Percentiles rank a stretch among this genome's conserved stretches.
Conservation (phyloP, 164 flowering plant genomes). For the Berberis thunbergii region DNA sequence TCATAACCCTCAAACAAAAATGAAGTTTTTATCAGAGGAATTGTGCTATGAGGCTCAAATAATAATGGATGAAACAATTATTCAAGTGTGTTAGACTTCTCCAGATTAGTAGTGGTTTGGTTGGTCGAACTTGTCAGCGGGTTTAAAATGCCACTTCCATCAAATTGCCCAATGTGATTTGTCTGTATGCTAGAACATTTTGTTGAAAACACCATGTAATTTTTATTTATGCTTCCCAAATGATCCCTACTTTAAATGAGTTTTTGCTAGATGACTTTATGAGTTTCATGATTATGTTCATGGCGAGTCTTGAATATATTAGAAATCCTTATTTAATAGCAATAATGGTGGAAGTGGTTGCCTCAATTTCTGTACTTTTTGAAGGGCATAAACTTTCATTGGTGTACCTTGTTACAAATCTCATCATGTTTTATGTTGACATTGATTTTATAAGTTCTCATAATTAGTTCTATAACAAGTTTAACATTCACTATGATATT, state of each 20-base stretch:
- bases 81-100: constrained; percentile 79
- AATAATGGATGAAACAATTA: constrained; percentile 48
- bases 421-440: constrained; percentile 95
- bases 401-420: constrained; percentile 84
- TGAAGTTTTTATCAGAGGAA: too few species aligned
- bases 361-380: constrained; percentile 65
- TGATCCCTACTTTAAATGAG: constrained; percentile 85
- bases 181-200: constrained; percentile 98
- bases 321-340: constrained; percentile 93
- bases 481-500: constrained; percentile 95
- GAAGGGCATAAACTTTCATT: constrained; percentile 86
- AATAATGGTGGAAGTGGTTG: constrained; percentile 98
- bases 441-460: constrained; percentile 99
- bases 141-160: constrained; percentile 87
- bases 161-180: constrained; percentile 76
- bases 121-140: constrained; percentile 81
- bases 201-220: constrained; percentile 93
- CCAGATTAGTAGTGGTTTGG: constrained; percentile 90
- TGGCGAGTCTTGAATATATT: constrained; percentile 80
- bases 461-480: constrained; percentile 99
- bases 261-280: constrained; percentile 86
- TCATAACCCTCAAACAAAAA: too few species aligned
- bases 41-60: too few species aligned
- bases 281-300: constrained; percentile 98
- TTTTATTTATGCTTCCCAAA: constrained; percentile 85